Evolutionary conservation across 2,329 filamentous ascomycete genomes (phyloP), one percentile per base, ranked within the genome.

Genomic region (Arthrobotrys conoides): DNA sequence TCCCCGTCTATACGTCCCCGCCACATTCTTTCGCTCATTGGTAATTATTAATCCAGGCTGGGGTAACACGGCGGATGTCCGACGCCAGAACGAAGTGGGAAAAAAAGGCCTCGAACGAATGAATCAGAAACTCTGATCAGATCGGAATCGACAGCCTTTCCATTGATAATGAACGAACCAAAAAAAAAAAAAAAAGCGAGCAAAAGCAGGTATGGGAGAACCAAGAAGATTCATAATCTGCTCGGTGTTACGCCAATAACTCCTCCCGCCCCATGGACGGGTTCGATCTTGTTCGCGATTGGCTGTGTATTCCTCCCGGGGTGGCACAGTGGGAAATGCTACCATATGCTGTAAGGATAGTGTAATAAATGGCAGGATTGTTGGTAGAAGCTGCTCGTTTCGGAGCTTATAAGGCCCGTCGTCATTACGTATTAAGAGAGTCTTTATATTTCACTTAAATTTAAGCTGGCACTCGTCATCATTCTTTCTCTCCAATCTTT

Each of bases 211-310:
- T 10, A 51, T 24, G 20, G 9, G 48, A 27, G 33, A 61, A 44
- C n/a, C 24, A 44, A 61, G 38, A 20, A 36, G 57, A 57, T 18
- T 24, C n/a, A 46, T 46, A 24, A 59, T 70, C 27, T 22, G 14
- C 38, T 70, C 66, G 51, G 51, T 57, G 64, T 46, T 27, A 75
- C 71, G 55, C 71, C 63, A 75, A 75, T 55, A 33, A 18, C 14
- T 55, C 49, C 33, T 20, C 38, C 33, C 8, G n/a, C 41, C 48
- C 49, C 51, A 24, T 36, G 18, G 55, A 4, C 55, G 20, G 55
- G 55, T 41, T 61, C 55, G 55, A 41, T 41, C 33, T 44, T 12
- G 5, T 10, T 61, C 18, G 33, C 33, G n/a, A 61, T 61, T 61
- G 55, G 55, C 12, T 14, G 18, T 41, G 6, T 44, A 22, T 44